Percentiles rank a stretch among this genome's conserved stretches.
Evolutionary conservation across 2,329 filamentous ascomycete species (phyloP).

Genomic region (Phyllosticta citrichinensis): DNA sequence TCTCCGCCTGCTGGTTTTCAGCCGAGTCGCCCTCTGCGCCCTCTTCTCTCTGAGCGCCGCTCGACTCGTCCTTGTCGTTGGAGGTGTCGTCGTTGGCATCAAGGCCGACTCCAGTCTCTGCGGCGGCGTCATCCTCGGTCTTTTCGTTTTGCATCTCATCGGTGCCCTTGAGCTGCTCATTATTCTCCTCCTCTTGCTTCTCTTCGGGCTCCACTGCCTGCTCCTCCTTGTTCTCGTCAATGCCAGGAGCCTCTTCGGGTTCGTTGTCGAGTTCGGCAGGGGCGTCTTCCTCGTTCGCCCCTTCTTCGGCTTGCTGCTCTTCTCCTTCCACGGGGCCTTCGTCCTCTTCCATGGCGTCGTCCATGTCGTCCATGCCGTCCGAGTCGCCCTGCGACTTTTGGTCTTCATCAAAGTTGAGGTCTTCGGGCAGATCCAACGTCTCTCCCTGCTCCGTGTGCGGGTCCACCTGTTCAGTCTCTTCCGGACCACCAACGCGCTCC

Average conservation of each 20-base stretch:
- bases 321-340: slow-evolving; percentile 30
- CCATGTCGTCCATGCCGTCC: slow-evolving; percentile 35
- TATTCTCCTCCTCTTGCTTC: slow-evolving; percentile 32
- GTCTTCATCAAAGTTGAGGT: slow-evolving; percentile 71
- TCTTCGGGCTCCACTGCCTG: slow-evolving; percentile 38
- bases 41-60: slow-evolving; percentile 51
- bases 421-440: slow-evolving; percentile 73
- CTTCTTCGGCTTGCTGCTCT: slow-evolving; percentile 26
- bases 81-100: slow-evolving; percentile 48
- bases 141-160: slow-evolving; percentile 21
- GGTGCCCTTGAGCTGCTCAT: slow-evolving; percentile 11
- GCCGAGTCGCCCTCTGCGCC: slow-evolving; percentile 56
- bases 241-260: slow-evolving; percentile 25
- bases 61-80: slow-evolving; percentile 51
- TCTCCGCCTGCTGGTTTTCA: slow-evolving; percentile 52
- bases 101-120: slow-evolving; percentile 54
- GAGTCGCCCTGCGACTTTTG: slow-evolving; percentile 36
- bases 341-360: slow-evolving; percentile 26
- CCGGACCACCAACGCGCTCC: slow-evolving; percentile 51
- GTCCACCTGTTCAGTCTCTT: slow-evolving; percentile 57
- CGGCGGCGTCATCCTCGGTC: slow-evolving; percentile 42
- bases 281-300: slow-evolving; percentile 21
- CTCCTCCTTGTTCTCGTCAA: slow-evolving; percentile 26
- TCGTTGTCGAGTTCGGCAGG: slow-evolving; percentile 24
- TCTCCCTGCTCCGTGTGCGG: slow-evolving; percentile 75